These are phyloP conservation scores for Trichoderma oligosporum DNA, from an alignment of 2,329 filamentous ascomycete species.

Conservation along the genomic window DNA sequence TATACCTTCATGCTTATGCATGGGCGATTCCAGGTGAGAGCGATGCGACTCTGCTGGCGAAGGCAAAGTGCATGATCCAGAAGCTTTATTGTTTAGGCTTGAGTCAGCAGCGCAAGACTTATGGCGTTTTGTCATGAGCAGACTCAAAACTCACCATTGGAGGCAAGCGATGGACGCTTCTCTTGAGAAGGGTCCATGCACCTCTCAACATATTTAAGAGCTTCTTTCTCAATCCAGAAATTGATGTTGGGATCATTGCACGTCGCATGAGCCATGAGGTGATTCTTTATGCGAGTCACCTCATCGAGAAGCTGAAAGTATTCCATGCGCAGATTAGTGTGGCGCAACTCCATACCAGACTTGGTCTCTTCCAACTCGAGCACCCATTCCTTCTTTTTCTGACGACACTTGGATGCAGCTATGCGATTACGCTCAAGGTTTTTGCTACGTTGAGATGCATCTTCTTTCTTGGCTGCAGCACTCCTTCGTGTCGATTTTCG, in stretches of 20 bases:
- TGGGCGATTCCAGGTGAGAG: neutral
- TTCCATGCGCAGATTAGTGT: constrained; percentile 43
- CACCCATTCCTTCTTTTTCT: constrained; percentile 59
- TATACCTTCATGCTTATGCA: constrained; percentile 5
- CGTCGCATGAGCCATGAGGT: constrained; percentile 49
- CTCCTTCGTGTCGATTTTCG: neutral
- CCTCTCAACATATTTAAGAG: constrained; percentile 44
- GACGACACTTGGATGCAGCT: constrained; percentile 69
- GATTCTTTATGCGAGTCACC: constrained; percentile 45
- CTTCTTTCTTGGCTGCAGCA: neutral
- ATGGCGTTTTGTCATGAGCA: neutral
- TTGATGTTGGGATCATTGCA: constrained; percentile 54
- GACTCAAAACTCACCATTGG: constrained; percentile 9
- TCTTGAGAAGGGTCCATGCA: constrained; percentile 11
- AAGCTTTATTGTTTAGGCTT: neutral
- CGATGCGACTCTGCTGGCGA: constrained; percentile 13
- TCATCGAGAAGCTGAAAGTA: constrained; percentile 42
- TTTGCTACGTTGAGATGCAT: constrained; percentile 41
- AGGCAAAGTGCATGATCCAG: constrained; percentile 12
- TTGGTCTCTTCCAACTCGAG: constrained; percentile 47
- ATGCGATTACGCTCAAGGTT: constrained; percentile 68
- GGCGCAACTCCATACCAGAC: constrained; percentile 41
- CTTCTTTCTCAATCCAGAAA: constrained; percentile 51
- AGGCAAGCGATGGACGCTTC: constrained; percentile 7
- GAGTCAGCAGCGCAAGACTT: neutral